These are phyloP conservation scores for Davidsoniella virescens DNA, from an alignment of 2,329 filamentous ascomycete species.

Conservation along the genomic window DNA sequence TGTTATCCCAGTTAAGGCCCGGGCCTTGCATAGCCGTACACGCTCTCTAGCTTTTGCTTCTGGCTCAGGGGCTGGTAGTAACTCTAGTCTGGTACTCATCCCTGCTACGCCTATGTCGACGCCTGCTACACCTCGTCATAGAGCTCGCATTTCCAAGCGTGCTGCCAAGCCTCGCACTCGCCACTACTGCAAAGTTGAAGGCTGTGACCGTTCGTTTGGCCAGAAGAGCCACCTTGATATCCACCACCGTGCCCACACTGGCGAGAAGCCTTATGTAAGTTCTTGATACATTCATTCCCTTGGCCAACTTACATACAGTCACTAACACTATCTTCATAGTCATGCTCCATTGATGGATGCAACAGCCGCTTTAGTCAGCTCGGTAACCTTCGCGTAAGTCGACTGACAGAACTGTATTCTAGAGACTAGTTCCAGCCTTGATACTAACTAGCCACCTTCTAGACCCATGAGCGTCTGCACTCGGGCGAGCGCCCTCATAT, in stretches of 20 bases:
- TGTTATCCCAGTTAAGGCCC: conserved; percentile 18
- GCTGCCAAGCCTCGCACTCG: conserved; percentile 5
- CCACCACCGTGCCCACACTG: conserved; percentile 75
- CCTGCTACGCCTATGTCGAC: background rate
- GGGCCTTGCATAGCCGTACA: background rate
- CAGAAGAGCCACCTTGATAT: conserved; percentile 92
- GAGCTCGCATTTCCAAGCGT: background rate
- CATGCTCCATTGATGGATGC: conserved; percentile 57
- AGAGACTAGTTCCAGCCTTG: background rate
- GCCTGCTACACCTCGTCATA: background rate
- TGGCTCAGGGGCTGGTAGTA: background rate
- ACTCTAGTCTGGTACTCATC: no score
- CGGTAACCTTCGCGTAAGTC: conserved; percentile 67
- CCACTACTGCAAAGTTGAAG: conserved; percentile 52
- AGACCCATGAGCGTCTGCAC: conserved; percentile 79
- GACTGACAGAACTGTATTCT: background rate
- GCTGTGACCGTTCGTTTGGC: conserved; percentile 67
- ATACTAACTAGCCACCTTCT: background rate
- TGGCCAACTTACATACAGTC: conserved; percentile 1
- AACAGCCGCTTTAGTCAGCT: conserved; percentile 72
- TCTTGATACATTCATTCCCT: background rate
- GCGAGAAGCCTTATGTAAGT: conserved; percentile 75
- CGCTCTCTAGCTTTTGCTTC: background rate
- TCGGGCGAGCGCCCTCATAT: conserved; percentile 73
- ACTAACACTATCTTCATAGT: conserved; percentile 23